Conservation (phyloP, 495 filamentous ascomycete species). For the Xylaria acuta region DNA sequence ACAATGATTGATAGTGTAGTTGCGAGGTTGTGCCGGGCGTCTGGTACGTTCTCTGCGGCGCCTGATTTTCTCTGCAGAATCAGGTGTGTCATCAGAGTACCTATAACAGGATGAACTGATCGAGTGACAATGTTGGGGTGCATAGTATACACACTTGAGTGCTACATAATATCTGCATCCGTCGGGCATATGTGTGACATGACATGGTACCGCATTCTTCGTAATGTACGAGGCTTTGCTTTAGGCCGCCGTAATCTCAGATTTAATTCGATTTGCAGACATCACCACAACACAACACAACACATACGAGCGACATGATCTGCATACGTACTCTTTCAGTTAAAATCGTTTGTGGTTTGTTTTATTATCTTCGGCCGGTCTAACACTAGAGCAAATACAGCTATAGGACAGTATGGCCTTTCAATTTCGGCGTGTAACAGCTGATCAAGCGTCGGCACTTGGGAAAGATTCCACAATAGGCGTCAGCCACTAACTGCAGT, state of each 20-base stretch:
- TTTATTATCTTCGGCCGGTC: neutral
- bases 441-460: slow-evolving; percentile 26
- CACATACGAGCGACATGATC: neutral
- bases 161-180: slow-evolving; percentile 20
- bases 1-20: neutral
- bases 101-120: slow-evolving; percentile 18
- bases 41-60: neutral
- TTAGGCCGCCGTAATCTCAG: neutral
- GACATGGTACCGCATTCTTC: slow-evolving; percentile 3
- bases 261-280: neutral
- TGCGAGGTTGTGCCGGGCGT: neutral
- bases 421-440: neutral
- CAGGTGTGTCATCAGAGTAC: neutral
- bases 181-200: slow-evolving; percentile 23
- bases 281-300: neutral
- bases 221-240: slow-evolving; percentile 11
- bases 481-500: slow-evolving; percentile 20
- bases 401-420: neutral
- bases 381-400: neutral
- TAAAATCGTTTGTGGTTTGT: neutral
- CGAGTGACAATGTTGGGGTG: slow-evolving; percentile 25
- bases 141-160: slow-evolving; percentile 4
- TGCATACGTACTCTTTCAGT: neutral
- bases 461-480: slow-evolving; percentile 7
- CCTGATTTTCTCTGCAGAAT: neutral